phyloP scores from a whole-genome alignment of 371 early-diverging fungal species.

The Dichotomocladium elegans region DNA sequence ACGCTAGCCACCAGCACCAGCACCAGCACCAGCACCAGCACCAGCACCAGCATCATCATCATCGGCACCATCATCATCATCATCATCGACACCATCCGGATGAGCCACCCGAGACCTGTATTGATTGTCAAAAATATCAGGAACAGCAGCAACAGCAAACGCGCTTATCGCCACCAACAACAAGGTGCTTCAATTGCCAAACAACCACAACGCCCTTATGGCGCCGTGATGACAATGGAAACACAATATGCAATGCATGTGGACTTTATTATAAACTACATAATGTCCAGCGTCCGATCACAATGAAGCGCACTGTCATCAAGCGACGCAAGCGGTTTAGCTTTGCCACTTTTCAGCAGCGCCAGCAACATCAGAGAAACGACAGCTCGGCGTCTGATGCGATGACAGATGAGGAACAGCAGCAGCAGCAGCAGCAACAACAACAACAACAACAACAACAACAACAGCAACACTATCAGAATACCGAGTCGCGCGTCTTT shows the following conservation, averaged over 20 bases:
- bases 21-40: background rate
- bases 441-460: too few species aligned
- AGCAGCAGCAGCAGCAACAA: too few species aligned
- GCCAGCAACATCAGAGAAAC: constrained; percentile 5
- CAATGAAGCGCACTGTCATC: constrained; percentile 78
- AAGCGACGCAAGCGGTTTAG: constrained; percentile 75
- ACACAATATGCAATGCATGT: constrained; percentile 84
- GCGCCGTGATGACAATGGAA: constrained; percentile 76
- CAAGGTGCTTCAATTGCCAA: constrained; percentile 72
- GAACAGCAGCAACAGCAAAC: constrained; percentile 1
- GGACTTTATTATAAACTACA: constrained; percentile 85
- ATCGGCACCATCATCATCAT: constrained; percentile 1
- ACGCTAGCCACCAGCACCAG: background rate
- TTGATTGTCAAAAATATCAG: constrained; percentile 3
- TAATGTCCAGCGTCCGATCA: constrained; percentile 65
- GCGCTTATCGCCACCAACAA: constrained; percentile 15
- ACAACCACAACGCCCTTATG: constrained; percentile 88
- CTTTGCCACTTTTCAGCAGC: constrained; percentile 11
- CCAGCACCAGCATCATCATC: background rate
- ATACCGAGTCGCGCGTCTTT: background rate
- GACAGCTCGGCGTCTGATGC: too few species aligned
- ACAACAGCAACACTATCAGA: background rate
- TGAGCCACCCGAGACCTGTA: constrained; percentile 6
- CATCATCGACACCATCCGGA: constrained; percentile 5
- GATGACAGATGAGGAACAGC: too few species aligned